Base-by-base conservation (phyloP, 495 filamentous ascomycete genomes). In the Trichoderma reesei region DNA sequence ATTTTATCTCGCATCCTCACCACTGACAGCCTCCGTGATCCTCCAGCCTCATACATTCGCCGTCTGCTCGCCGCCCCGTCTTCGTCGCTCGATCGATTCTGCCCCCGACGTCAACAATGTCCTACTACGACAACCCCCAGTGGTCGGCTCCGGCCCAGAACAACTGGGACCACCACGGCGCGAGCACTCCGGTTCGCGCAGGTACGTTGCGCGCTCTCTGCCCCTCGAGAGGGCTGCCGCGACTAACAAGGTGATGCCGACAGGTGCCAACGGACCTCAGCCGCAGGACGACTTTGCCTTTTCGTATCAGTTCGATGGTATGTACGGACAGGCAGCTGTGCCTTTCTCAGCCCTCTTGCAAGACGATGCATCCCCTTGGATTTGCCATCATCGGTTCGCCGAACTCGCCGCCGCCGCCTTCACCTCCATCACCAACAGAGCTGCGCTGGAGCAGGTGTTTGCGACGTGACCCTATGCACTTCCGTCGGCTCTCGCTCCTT, bases 111-210 rank as follows among this genome's bases (percentile, higher is more conserved):
- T 7, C 31, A 41, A 60, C 11, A 56, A 65, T 65, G 63, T 65
- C 63, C 51, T 65, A 65, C 63, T 65, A 65, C 63, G 63, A 65
- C 26, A 65, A 60, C 39, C 48, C 37, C 26, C 63, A 65, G 39
- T 65, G 63, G 63, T 34, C 63, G 18, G 51, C 41, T 10, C 37
- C 46, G n/a, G 33, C 37, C 37, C 63, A 65, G 63, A 65, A 60
- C 54, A 65, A 60, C 63, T 65, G 63, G 63, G 63, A 65, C 10
- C 63, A 65, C 63, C 63, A 65, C 38, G 54, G 61, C 41, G 37
- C 63, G 26, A 41, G 46, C 26, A 42, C 56, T 20, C 54, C 63
- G 46, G 56, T 44, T 11, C 63, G 63, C 54, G 51, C 63, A 31
- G 63, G 63, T 65, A 65, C n/a, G 63, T 48, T 63, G 31, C 41